Evolutionary conservation across 805 yeast genomes (phyloP), one percentile per base, ranked within the genome.

Genomic region (Candida takata): DNA sequence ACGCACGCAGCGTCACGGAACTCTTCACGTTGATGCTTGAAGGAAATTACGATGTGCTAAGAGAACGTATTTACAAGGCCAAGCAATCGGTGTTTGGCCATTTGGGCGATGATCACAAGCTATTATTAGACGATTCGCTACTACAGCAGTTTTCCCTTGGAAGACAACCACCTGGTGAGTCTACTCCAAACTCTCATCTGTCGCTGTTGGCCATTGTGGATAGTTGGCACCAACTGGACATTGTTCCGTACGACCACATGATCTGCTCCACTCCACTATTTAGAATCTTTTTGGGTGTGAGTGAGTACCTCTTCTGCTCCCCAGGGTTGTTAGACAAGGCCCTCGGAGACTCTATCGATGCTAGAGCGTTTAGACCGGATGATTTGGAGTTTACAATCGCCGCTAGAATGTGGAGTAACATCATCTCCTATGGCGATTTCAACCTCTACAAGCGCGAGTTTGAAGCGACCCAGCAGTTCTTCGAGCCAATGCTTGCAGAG

Each of bases 231-330:
- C 79, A 78, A 44, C 61, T 85, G 29, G 82, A 81, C 1, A 86
- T 92, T 28, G 80, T 83, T 24, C 98, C 98, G 5, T 90, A 92
- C 54, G 96, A 90, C 57, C 98, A 92, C 60, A 88, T 90, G 62
- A 88, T 90, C 40, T 90, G 97, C 55, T 84, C 96, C 1, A 92
- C 98, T 0, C 98, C 98, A 10, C 33, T 83, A 21, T 92, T 90
- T 55, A 72, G 97, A 55, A 86, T 92, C 27, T 86, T 92, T 60
- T 67, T 92, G 27, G 97, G 97, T 30, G 97, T 92, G 17, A 76
- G 95, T 0, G 97, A 92, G 55, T 90, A 86, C 57, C 62, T 92
- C 23, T 92, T 90, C 57, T 77, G 95, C 51, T 75, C 87, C 0
- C 90, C 92, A 0, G 83, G 80, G 1, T 59, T 90, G 25, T 61